These are phyloP conservation scores for Tillandsia leiboldiana DNA, from an alignment of 176 grass and related monocot species.

Conservation along the genomic window DNA sequence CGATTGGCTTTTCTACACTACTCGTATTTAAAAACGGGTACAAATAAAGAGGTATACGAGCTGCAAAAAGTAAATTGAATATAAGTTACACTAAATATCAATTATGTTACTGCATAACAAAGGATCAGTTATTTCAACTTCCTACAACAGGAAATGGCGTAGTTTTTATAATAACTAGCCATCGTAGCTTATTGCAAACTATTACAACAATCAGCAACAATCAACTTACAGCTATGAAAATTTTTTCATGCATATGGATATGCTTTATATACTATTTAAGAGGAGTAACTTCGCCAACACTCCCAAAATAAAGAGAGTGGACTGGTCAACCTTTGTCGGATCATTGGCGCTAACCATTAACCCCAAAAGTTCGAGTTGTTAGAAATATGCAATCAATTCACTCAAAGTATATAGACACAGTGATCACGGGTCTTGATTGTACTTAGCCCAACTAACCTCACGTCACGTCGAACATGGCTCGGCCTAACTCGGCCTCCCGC, in stretches of 20 bases:
- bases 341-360: no score
- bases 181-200: neutral
- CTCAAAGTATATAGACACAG: no score
- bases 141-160: neutral
- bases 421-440: no score
- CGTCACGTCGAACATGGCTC: no score
- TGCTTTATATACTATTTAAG: no score
- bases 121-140: neutral
- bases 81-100: neutral
- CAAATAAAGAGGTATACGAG: conserved; percentile 1
- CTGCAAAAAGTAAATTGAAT: neutral
- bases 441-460: no score
- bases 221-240: neutral
- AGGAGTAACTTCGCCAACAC: no score
- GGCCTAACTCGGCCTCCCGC: no score
- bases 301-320: no score
- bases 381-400: no score
- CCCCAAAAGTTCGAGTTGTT: no score
- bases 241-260: neutral
- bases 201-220: neutral
- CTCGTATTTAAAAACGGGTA: conserved; percentile 3
- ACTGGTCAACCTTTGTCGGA: no score
- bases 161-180: neutral
- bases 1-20: neutral
- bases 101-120: neutral